These are phyloP conservation scores for Calonectria montana DNA, from an alignment of 2,329 filamentous ascomycete species.

Conservation along the genomic window DNA sequence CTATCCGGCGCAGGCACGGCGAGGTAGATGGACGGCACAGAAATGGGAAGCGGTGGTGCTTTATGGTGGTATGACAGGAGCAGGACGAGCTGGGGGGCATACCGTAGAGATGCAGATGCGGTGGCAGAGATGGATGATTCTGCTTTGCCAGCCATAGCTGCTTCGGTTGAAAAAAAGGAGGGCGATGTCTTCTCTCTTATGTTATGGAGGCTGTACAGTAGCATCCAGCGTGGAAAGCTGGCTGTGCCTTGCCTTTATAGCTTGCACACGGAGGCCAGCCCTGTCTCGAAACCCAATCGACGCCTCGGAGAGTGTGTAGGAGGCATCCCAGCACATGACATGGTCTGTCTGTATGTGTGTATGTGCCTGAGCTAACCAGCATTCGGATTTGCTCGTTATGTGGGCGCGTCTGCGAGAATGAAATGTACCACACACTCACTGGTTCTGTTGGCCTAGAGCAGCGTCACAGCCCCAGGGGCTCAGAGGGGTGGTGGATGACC, in stretches of 20 bases:
- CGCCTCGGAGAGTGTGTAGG: background rate
- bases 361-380: background rate
- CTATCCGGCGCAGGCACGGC: background rate
- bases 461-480: background rate
- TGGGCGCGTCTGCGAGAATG: too few relatives aligned
- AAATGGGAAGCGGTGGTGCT: background rate
- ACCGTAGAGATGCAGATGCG: background rate
- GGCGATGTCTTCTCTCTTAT: background rate
- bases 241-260: background rate
- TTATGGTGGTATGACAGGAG: background rate
- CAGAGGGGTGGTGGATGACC: background rate
- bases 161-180: background rate
- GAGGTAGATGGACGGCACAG: background rate
- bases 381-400: too few relatives aligned
- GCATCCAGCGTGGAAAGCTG: background rate
- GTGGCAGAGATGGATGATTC: background rate
- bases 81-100: background rate
- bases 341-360: background rate
- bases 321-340: background rate
- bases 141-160: background rate
- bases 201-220: background rate
- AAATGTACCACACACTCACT: background rate
- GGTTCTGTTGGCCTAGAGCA: background rate
- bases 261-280: background rate
- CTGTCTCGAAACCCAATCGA: background rate